Evolutionary conservation across 805 yeast genomes (phyloP).

Genomic region (Zygotorulaspora florentina): DNA sequence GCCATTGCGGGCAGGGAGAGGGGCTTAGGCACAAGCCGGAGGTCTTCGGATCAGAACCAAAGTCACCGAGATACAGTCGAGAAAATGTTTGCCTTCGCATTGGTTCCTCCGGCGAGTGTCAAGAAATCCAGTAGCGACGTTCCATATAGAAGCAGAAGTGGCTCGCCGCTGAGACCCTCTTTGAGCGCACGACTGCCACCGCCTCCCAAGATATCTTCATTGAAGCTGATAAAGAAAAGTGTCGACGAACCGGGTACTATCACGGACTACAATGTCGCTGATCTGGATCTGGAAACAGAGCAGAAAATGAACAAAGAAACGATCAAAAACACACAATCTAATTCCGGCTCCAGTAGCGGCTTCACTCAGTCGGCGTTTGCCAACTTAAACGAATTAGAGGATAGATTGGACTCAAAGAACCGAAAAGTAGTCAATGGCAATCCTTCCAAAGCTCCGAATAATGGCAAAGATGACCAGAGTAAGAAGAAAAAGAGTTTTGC

Average conservation of each 20-base stretch:
- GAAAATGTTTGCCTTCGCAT: conserved; percentile 5
- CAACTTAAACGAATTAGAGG: conserved; percentile 35
- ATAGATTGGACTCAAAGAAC: conserved; percentile 18
- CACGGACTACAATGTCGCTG: conserved; percentile 24
- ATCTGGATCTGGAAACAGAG: conserved; percentile 20
- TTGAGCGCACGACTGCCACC: conserved; percentile 23
- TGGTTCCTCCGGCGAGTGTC: conserved; percentile 1
- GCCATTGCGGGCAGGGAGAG: background rate
- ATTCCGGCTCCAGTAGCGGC: conserved; percentile 31
- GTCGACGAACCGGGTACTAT: conserved; percentile 18
- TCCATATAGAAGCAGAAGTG: conserved; percentile 8
- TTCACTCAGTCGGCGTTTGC: conserved; percentile 33
- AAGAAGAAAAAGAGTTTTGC: conserved; percentile 29
- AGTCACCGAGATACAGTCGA: conserved; percentile 1
- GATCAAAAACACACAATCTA: conserved; percentile 28
- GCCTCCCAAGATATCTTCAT: conserved; percentile 22
- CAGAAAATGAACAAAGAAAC: conserved; percentile 22
- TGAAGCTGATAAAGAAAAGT: conserved; percentile 12
- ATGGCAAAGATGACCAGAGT: conserved; percentile 2
- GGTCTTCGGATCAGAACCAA: background rate
- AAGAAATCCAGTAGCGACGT: conserved; percentile 2
- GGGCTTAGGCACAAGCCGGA: background rate
- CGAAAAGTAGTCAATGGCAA: background rate
- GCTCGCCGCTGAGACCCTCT: conserved; percentile 3
- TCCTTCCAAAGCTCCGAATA: background rate